Conservation (phyloP, 1,139 yeast species). For the Hyphopichia khmerensis region DNA sequence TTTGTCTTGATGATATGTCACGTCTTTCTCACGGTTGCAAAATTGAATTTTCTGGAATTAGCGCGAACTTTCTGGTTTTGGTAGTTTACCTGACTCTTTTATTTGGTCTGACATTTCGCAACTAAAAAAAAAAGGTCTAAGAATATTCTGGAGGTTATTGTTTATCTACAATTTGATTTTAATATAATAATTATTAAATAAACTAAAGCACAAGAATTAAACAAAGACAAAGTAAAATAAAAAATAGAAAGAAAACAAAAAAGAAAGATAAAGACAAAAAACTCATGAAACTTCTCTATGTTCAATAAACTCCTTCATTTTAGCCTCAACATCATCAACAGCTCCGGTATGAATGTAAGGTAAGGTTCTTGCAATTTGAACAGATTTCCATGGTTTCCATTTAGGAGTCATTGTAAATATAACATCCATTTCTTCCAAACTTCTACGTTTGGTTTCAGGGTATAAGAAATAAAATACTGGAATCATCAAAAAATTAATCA, state of each 20-base stretch:
- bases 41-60: neutral
- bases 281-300: neutral
- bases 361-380: constrained; percentile 32
- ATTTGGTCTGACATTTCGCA: too few species aligned
- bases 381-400: constrained; percentile 37
- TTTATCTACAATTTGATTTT: too few species aligned
- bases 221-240: too few species aligned
- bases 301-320: constrained; percentile 1
- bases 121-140: too few species aligned
- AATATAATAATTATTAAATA: too few species aligned
- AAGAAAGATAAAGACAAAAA: too few species aligned
- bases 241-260: too few species aligned
- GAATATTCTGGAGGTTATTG: too few species aligned
- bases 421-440: constrained; percentile 36
- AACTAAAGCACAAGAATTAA: too few species aligned
- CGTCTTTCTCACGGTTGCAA: neutral
- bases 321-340: constrained; percentile 10
- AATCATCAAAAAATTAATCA: constrained; percentile 20
- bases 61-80: neutral
- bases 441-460: constrained; percentile 32
- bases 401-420: constrained; percentile 48
- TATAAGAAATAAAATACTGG: constrained; percentile 22
- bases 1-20: too few species aligned
- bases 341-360: constrained; percentile 26
- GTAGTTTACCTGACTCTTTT: too few species aligned